These are phyloP conservation scores for Annulohypoxylon truncatum DNA, from an alignment of 2,329 filamentous ascomycete genomes.

Conservation along the genomic window DNA sequence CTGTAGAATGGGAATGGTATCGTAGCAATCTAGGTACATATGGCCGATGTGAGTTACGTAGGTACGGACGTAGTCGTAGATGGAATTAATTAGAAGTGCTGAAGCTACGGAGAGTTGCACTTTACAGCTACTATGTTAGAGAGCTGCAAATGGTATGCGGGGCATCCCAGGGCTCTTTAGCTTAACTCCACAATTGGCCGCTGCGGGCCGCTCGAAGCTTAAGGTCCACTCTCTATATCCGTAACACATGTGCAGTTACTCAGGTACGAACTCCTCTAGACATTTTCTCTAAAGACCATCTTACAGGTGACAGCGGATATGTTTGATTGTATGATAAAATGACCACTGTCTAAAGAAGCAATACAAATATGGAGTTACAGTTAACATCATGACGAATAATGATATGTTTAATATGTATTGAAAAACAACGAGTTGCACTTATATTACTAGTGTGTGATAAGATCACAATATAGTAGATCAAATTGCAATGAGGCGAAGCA, in stretches of 20 bases:
- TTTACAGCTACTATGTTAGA: background rate
- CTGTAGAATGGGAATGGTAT: background rate
- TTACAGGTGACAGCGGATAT: no score
- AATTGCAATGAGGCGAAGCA: no score
- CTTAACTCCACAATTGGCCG: constrained; percentile 19
- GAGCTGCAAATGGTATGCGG: constrained; percentile 8
- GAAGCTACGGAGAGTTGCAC: background rate
- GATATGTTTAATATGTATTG: no score
- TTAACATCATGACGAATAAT: no score
- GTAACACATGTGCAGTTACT: background rate
- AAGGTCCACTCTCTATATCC: background rate
- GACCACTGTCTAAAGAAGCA: no score
- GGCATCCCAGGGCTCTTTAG: background rate
- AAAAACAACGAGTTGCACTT: no score
- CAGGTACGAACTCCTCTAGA: no score
- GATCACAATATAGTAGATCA: no score
- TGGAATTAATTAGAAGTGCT: background rate
- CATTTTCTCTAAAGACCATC: background rate
- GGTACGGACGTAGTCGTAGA: no score
- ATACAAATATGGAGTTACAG: no score
- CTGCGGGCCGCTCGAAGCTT: constrained; percentile 12
- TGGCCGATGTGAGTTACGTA: background rate
- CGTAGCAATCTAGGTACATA: background rate
- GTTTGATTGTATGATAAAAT: no score
- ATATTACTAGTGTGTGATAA: no score